phyloP scores from a whole-genome alignment of 2,329 filamentous ascomycete genomes.

The Blastomyces parvus region DNA sequence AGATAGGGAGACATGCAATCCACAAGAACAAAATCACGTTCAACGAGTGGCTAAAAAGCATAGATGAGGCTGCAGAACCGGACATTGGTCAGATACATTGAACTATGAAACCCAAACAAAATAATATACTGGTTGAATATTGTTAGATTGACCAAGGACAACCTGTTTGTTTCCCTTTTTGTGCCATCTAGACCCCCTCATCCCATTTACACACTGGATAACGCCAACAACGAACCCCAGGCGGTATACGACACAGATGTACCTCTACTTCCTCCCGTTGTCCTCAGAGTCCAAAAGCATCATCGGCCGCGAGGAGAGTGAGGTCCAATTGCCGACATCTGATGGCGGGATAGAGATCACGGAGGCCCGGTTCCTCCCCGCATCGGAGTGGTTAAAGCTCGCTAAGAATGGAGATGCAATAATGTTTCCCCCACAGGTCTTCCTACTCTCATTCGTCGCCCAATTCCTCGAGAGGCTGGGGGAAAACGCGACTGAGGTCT shows the following conservation, averaged over 20 bases:
- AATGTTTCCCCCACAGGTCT: conserved; percentile 79
- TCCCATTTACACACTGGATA: conserved; percentile 86
- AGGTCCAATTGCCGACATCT: conserved; percentile 59
- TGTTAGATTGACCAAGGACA: conserved; percentile 4
- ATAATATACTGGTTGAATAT: neutral
- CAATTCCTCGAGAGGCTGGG: conserved; percentile 39
- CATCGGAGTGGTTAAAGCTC: conserved; percentile 57
- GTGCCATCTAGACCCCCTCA: conserved; percentile 37
- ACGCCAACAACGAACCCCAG: conserved; percentile 61
- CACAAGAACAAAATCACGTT: conserved; percentile 60
- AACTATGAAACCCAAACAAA: neutral
- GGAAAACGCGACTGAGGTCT: conserved; percentile 8
- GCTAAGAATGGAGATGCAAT: conserved; percentile 60
- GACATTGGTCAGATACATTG: conserved; percentile 47
- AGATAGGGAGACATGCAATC: conserved; percentile 57
- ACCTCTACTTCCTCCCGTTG: conserved; percentile 75
- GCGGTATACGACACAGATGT: conserved; percentile 94
- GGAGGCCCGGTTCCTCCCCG: conserved; percentile 65
- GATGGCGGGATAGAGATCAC: conserved; percentile 64
- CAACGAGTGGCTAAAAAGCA: conserved; percentile 49
- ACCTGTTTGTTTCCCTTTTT: neutral
- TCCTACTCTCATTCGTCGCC: conserved; percentile 46
- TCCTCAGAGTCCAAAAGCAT: conserved; percentile 27
- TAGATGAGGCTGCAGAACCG: conserved; percentile 28
- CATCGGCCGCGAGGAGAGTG: conserved; percentile 36